Base-by-base conservation (phyloP, 345 rosid species). In the Moringa oleifera region DNA sequence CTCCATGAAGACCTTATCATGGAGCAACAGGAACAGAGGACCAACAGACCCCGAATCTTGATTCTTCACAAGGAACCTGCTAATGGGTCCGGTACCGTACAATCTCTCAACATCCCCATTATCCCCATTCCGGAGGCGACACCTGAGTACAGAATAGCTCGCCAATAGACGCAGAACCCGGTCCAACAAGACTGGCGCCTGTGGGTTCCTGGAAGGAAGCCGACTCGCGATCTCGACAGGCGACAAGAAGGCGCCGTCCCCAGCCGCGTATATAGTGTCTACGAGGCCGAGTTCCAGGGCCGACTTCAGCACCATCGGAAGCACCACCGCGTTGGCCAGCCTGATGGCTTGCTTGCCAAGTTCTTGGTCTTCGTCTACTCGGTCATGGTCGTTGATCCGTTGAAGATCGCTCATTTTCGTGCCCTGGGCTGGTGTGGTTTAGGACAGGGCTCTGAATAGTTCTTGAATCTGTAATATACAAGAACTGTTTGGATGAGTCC, bases 141-240 rank as follows among this genome's bases (percentile, higher is more conserved):
- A 62, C 23, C 66, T 69, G 57, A 83, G 71, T 56, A 85, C 63
- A 47, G 75, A 75, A 55, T 77, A 66, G 71, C 83, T 76, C 1
- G 83, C 86, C 25, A 83, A 64, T 20, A 79, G 66, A 19, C 83
- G 71, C 53, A 86, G 73, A 75, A 83, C 76, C 22, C 82, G 74
- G 20, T 83, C 86, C 9, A 85, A 53, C 53, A 81, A 20, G 57
- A 67, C 56, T 0, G 83, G 58, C 0, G 88, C 86, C 0, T 68
- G 80, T 0, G 83, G 78, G 37, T 81, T 81, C 31, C 67, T 70
- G 5, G 85, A 53, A 50, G 73, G 79, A 1, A 85, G 67, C n/a
- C 19, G 22, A 51, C 64, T 64, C 3, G 80, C 81, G 22, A 83
- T 77, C 64, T 83, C 71, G 0, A 73, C 60, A 0, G 78, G 61